Percentiles rank a stretch among this genome's conserved stretches.
Conservation (phyloP, 2,329 filamentous ascomycete species). For the Fusarium humuli region DNA sequence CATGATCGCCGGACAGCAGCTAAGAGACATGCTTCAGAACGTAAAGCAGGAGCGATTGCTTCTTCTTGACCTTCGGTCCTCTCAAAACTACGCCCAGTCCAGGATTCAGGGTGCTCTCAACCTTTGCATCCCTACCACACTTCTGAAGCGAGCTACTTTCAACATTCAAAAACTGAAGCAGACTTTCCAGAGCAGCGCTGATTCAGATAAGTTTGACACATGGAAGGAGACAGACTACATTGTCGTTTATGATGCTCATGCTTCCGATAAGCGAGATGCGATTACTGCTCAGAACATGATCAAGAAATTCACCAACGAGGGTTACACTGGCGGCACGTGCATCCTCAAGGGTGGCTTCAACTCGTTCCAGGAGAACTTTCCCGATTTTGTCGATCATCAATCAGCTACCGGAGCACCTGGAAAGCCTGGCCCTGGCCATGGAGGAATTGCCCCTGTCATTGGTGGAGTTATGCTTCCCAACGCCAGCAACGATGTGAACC, state of each 20-base stretch:
- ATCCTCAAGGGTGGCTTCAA: slow-evolving; percentile 87
- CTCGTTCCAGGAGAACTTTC: slow-evolving; percentile 75
- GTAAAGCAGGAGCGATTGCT: slow-evolving; percentile 63
- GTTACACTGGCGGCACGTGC: slow-evolving; percentile 78
- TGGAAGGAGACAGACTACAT: slow-evolving; percentile 83
- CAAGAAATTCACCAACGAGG: slow-evolving; percentile 90
- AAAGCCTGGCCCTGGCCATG: slow-evolving; percentile 60
- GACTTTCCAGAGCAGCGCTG: slow-evolving; percentile 80
- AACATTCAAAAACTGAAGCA: slow-evolving; percentile 88
- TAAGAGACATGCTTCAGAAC: slow-evolving; percentile 67
- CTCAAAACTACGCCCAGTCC: slow-evolving; percentile 81
- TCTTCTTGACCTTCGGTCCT: slow-evolving; percentile 86
- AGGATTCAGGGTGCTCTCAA: slow-evolving; percentile 86
- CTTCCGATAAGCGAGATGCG: slow-evolving; percentile 83
- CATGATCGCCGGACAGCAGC: slow-evolving; percentile 65
- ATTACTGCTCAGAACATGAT: slow-evolving; percentile 84
- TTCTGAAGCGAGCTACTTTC: slow-evolving; percentile 91
- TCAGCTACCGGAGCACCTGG: slow-evolving; percentile 53
- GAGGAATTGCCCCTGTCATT: slow-evolving; percentile 75
- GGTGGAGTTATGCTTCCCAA: slow-evolving; percentile 87
- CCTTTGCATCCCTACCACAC: slow-evolving; percentile 92
- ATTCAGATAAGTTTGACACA: slow-evolving; percentile 77
- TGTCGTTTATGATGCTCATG: slow-evolving; percentile 86
- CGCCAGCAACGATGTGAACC: slow-evolving; percentile 76
- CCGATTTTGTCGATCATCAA: slow-evolving; percentile 70